Evolutionary conservation across 306 rosid species (phyloP).

Genomic region (Prunus padus): DNA sequence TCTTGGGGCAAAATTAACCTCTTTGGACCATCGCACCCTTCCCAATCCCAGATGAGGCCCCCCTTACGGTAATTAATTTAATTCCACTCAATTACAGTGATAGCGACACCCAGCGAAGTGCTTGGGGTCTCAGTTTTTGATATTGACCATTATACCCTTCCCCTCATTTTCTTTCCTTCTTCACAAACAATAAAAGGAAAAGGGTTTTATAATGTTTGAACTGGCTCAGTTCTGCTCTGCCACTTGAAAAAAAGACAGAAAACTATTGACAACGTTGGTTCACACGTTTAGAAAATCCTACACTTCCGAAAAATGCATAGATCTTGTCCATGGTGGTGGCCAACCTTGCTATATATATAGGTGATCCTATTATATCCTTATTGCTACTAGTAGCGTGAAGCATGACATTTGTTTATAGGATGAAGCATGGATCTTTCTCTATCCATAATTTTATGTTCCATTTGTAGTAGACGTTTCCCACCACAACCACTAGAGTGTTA

Average conservation of each 20-base stretch:
- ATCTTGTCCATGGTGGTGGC: neutral
- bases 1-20: slow-evolving; percentile 29
- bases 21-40: slow-evolving; percentile 25
- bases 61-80: neutral
- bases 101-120: neutral
- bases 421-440: neutral
- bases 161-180: neutral
- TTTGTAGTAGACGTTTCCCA: neutral
- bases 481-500: too few relatives aligned
- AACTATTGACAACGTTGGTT: neutral
- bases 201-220: neutral
- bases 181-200: too few relatives aligned
- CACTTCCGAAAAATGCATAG: neutral
- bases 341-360: too few relatives aligned
- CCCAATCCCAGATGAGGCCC: neutral
- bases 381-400: neutral
- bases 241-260: neutral
- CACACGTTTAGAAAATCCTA: neutral
- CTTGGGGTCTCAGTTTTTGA: neutral
- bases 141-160: neutral
- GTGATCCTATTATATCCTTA: too few relatives aligned
- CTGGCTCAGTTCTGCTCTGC: neutral
- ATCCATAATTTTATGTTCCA: neutral
- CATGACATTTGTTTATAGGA: neutral
- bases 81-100: neutral